phyloP scores from a whole-genome alignment of 148 eudicot genomes.

The Nepenthes mirabilis region DNA sequence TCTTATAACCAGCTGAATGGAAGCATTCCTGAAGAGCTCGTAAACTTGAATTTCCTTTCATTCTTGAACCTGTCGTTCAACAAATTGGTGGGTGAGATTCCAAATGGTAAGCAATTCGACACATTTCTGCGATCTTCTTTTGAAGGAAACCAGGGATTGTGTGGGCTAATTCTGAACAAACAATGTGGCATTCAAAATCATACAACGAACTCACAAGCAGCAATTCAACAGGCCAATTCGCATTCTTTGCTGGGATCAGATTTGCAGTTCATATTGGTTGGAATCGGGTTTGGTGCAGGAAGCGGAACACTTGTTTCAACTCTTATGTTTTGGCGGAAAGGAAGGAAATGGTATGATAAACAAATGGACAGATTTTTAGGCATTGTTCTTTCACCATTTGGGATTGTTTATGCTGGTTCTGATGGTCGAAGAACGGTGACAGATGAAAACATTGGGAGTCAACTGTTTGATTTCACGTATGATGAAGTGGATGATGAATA shows the following conservation, averaged over 20 bases:
- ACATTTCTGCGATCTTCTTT: constrained; percentile 18
- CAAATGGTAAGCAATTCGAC: constrained; percentile 13
- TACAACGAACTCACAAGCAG: background rate
- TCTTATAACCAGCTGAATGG: constrained; percentile 25
- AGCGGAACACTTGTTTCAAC: constrained; percentile 25
- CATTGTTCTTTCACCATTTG: constrained; percentile 13
- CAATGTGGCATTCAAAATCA: constrained; percentile 17
- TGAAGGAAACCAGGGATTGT: constrained; percentile 14
- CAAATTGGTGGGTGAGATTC: constrained; percentile 17
- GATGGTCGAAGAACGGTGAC: constrained; percentile 10
- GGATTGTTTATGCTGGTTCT: constrained; percentile 14
- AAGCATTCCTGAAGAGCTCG: constrained; percentile 14
- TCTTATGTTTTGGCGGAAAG: constrained; percentile 18
- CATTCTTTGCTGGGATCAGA: constrained; percentile 3
- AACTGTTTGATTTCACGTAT: constrained; percentile 7
- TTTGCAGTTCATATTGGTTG: constrained; percentile 29
- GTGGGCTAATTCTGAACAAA: constrained; percentile 10
- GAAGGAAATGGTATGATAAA: constrained; percentile 21
- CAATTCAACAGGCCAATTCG: background rate
- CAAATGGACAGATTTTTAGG: constrained; percentile 11
- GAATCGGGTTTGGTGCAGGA: constrained; percentile 35
- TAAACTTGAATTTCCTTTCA: constrained; percentile 10
- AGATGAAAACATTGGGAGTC: constrained; percentile 15
- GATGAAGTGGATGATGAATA: constrained; percentile 6
- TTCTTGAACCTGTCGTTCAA: constrained; percentile 21